Conservation (phyloP, 192 early-diverging fungal species). For the Phlyctochytrium arcticum region DNA sequence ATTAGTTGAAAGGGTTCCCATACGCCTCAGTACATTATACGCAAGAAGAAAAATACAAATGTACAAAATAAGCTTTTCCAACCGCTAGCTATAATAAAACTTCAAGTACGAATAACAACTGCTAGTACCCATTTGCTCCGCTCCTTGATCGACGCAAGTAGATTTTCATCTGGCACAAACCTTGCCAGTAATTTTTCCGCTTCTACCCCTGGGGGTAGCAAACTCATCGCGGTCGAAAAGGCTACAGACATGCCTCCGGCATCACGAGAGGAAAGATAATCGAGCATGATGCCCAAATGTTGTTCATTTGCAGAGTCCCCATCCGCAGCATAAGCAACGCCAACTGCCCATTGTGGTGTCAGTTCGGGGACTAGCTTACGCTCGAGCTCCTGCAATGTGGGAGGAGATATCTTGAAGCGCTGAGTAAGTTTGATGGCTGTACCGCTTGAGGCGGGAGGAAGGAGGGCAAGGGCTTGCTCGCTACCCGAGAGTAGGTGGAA, state of each 20-base stretch:
- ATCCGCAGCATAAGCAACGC: neutral
- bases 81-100: too few species aligned
- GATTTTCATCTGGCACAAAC: too few species aligned
- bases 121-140: too few species aligned
- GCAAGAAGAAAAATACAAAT: too few species aligned
- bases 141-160: too few species aligned
- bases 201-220: neutral
- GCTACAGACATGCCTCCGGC: neutral
- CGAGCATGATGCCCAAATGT: neutral
- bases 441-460: neutral
- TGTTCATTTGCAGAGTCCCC: neutral
- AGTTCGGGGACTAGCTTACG: neutral
- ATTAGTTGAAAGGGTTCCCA: too few species aligned
- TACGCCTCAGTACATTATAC: too few species aligned
- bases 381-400: neutral
- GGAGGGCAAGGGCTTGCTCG: neutral
- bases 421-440: constrained; percentile 7
- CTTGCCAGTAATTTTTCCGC: neutral
- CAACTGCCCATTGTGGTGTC: neutral
- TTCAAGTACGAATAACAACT: too few species aligned
- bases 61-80: too few species aligned
- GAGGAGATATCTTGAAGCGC: constrained; percentile 2
- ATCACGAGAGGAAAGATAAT: neutral
- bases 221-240: neutral
- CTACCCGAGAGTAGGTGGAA: constrained; percentile 5